Conservation (phyloP, 257 asterid genomes). For the Jaltomata sinuosa region DNA sequence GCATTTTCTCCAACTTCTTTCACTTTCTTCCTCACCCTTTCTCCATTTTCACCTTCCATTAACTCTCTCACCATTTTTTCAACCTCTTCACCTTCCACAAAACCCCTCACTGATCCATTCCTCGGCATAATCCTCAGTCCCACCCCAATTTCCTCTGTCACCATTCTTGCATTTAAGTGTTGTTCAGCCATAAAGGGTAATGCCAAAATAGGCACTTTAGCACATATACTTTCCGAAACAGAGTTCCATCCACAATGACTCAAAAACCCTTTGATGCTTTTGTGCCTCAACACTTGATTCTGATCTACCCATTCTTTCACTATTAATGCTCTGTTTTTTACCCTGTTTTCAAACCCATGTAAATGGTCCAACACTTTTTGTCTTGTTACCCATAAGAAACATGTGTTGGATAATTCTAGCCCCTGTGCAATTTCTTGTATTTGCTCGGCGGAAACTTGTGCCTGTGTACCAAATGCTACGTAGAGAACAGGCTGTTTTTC, state of each 20-base stretch:
- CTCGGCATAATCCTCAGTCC: constrained; percentile 44
- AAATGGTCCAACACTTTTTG: not conserved
- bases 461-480: constrained; percentile 76
- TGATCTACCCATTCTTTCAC: constrained; percentile 66
- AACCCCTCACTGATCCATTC: constrained; percentile 39
- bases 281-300: constrained; percentile 29
- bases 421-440: constrained; percentile 44
- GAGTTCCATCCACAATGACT: constrained; percentile 93
- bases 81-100: constrained; percentile 33
- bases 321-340: constrained; percentile 28
- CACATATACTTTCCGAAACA: constrained; percentile 41
- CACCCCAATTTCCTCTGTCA: constrained; percentile 36
- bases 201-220: constrained; percentile 52
- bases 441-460: constrained; percentile 43
- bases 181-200: constrained; percentile 76
- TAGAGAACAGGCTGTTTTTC: constrained; percentile 35
- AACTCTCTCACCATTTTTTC: constrained; percentile 51
- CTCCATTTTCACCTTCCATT: constrained; percentile 43
- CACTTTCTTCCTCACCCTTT: constrained; percentile 61
- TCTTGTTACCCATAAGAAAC: constrained; percentile 55
- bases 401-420: constrained; percentile 33
- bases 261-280: constrained; percentile 37
- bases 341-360: constrained; percentile 18
- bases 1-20: constrained; percentile 60
- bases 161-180: constrained; percentile 48